A percentile compares a stretch with the other conserved stretches of the same genome.
Evolutionary conservation across 306 rosid genomes (phyloP).

Genomic region (Vigna nakashimae): DNA sequence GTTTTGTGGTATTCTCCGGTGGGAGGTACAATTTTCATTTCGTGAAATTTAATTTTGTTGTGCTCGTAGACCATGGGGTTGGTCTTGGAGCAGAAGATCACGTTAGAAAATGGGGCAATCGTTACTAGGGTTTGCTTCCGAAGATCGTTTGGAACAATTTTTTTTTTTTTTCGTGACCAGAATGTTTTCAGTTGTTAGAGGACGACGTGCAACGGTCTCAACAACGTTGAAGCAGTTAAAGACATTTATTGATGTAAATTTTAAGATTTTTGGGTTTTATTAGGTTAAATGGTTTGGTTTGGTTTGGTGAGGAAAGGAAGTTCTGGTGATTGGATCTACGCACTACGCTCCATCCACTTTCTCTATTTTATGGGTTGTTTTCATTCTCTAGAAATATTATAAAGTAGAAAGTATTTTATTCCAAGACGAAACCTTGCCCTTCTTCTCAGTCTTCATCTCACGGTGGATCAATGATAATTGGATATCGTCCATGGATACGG

Average conservation of each 20-base stretch:
- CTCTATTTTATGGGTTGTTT: conserved; percentile 17
- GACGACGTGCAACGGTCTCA: conserved; percentile 45
- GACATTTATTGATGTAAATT: not conserved
- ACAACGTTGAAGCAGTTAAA: conserved; percentile 3
- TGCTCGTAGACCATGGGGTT: not conserved
- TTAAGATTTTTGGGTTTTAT: not conserved
- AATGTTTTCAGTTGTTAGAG: conserved; percentile 22
- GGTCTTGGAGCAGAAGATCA: not conserved
- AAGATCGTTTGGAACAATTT: not conserved
- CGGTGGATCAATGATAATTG: not conserved
- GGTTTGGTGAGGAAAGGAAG: conserved; percentile 5
- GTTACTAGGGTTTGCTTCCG: not conserved
- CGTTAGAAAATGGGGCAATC: not conserved
- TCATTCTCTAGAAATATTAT: not conserved
- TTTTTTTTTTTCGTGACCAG: not conserved
- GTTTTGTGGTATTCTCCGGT: conserved; percentile 29
- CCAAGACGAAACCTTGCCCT: conserved; percentile 13
- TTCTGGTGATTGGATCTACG: conserved; percentile 15
- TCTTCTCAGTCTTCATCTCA: not conserved
- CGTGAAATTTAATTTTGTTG: not conserved
- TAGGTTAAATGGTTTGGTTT: not conserved
- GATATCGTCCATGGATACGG: not conserved
- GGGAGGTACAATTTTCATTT: not conserved
- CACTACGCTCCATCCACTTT: conserved; percentile 20
- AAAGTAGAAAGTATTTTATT: not conserved